These are phyloP conservation scores for Cupressus sempervirens DNA, from an alignment of 75 land plant genomes.

Conservation along the genomic window DNA sequence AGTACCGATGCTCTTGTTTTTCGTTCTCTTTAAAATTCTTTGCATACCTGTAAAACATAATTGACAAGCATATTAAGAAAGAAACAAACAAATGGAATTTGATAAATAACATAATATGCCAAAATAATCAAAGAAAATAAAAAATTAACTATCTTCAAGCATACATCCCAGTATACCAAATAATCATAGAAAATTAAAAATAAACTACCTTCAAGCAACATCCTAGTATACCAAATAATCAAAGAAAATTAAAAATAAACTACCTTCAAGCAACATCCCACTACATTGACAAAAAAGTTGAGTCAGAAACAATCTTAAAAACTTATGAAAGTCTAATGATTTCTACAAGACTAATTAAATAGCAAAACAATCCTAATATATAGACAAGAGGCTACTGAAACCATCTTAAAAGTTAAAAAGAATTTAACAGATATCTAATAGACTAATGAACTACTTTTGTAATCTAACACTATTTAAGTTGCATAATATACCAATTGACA, in stretches of 20 bases:
- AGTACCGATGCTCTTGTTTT: background rate
- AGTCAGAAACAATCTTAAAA: background rate
- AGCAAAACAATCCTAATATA: background rate
- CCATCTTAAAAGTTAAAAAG: no score
- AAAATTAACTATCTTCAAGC: background rate
- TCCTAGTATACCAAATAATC: no score
- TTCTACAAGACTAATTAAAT: background rate
- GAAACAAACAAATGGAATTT: background rate
- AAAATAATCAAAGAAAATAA: background rate
- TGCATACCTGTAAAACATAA: background rate
- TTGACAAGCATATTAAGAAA: background rate
- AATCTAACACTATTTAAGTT: background rate
- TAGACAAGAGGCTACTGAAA: background rate
- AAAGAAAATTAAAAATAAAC: no score
- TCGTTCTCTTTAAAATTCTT: background rate
- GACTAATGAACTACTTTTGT: background rate
- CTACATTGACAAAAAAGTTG: no score
- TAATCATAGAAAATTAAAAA: no score
- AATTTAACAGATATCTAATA: no score
- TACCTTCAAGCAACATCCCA: no score
- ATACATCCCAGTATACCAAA: background rate
- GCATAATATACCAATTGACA: no score
- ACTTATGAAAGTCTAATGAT: no score
- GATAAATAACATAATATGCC: background rate
- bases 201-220: no score